Base-by-base conservation (phyloP, 805 yeast species). In the Sungouiella thailandica region DNA sequence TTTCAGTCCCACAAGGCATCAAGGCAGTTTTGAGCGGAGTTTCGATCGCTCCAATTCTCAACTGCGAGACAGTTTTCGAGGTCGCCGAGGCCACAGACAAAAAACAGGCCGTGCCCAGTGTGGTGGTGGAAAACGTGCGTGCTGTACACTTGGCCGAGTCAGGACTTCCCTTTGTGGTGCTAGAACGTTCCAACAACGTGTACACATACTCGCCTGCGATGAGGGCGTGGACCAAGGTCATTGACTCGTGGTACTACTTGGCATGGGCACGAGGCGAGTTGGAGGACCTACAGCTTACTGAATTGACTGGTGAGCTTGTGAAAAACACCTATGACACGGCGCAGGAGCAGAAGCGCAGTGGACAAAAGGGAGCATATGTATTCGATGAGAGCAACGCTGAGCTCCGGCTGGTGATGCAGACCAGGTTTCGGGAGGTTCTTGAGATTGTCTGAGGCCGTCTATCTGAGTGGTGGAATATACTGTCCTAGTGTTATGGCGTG, bases 31-130 rank as follows among this genome's bases (percentile, higher is more conserved):
- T 74, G 23, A 53, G 53, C 20, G 70, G 68, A 1, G 60, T 76
- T 1, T 72, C 83, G 2, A 40, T 80, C 17, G 75, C 84, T 1
- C 69, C 80, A 0, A 58, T 78, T 3, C 46, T 78, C 35, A 75
- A 76, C 48, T 39, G 40, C 17, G 49, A 50, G 19, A 40, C 50
- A 8, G 46, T 43, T 16, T 30, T 56, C 4, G 35, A 40, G 4
- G 18, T 7, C 5, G 17, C 34, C 3, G 30, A 37, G 3, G 30
- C 31, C 16, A 32, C 39, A 11, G 16, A n/a, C 5, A 32, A 24
- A 16, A 16, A 25, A 17, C 6, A n/a, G n/a, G n/a, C n/a, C n/a
- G n/a, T n/a, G n/a, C n/a, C n/a, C n/a, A n/a, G n/a, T n/a, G n/a
- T n/a, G n/a, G n/a, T n/a, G n/a, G n/a, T n/a, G n/a, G n/a, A n/a